Evolutionary conservation across 169 alveolate genomes (phyloP).

Genomic region (Plasmodium gonderi): DNA sequence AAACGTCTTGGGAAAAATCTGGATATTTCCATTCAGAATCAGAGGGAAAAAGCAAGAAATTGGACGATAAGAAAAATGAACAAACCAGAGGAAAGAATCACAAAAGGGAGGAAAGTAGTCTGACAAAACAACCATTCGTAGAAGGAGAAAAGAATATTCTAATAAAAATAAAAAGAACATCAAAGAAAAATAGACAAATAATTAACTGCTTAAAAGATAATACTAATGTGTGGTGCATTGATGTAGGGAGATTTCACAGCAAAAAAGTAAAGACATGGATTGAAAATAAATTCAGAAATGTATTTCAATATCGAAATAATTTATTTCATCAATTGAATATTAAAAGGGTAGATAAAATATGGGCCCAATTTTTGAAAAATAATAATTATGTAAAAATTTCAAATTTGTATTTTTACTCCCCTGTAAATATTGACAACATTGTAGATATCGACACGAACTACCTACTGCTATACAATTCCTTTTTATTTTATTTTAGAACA

Average conservation of each 20-base stretch:
- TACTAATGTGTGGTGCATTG: slow-evolving; percentile 43
- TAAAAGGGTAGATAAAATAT: slow-evolving; percentile 38
- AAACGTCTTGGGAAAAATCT: background rate
- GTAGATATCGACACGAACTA: slow-evolving; percentile 47
- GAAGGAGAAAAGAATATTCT: background rate
- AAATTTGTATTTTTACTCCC: slow-evolving; percentile 48
- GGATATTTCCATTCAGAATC: background rate
- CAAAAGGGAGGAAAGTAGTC: background rate
- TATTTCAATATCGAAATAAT: slow-evolving; percentile 25
- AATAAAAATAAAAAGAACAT: slow-evolving; percentile 25
- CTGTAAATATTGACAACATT: slow-evolving; percentile 39
- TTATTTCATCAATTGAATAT: slow-evolving; percentile 53
- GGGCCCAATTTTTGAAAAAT: slow-evolving; percentile 71
- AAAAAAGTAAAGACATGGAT: slow-evolving; percentile 10
- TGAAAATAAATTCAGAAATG: slow-evolving; percentile 12
- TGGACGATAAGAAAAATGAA: background rate
- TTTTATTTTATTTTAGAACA: slow-evolving; percentile 54
- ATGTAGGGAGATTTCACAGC: slow-evolving; percentile 11
- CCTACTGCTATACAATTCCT: slow-evolving; percentile 26
- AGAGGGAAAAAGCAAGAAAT: background rate
- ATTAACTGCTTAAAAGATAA: background rate
- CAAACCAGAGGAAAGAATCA: background rate
- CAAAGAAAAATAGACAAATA: slow-evolving; percentile 1
- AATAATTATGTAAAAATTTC: slow-evolving; percentile 58
- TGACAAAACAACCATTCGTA: background rate